Evolutionary conservation across 345 rosid species (phyloP).

Genomic region (Euclidium syriacum): DNA sequence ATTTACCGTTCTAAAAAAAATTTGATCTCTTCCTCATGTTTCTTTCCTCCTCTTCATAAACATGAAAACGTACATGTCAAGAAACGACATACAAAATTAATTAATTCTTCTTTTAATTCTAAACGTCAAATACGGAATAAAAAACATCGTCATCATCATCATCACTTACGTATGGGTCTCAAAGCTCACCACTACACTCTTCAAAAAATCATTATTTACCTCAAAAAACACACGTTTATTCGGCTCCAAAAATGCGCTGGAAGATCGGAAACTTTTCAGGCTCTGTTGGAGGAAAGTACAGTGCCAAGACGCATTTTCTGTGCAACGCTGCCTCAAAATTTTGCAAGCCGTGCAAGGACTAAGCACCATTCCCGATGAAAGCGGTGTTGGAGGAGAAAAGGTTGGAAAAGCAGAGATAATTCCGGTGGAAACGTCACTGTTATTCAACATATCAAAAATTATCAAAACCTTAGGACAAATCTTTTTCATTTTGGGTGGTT

Average conservation of each 20-base stretch:
- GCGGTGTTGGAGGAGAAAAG: conserved; percentile 28
- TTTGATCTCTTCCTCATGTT: no score
- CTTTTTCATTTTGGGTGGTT: neutral
- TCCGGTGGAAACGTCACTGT: conserved; percentile 3
- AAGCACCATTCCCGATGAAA: conserved; percentile 32
- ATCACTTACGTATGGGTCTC: no score
- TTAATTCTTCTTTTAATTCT: no score
- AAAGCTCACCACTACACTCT: no score
- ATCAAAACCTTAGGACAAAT: neutral
- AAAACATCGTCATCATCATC: no score
- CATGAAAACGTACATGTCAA: no score
- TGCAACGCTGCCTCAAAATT: conserved; percentile 69
- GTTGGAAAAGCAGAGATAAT: conserved; percentile 28
- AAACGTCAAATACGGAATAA: no score
- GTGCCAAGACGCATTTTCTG: conserved; percentile 77
- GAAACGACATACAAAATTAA: no score
- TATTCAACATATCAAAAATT: conserved; percentile 18
- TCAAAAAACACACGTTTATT: no score
- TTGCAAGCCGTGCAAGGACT: conserved; percentile 94
- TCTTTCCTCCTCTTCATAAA: no score
- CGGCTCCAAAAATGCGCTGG: conserved; percentile 90
- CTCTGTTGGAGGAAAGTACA: conserved; percentile 84
- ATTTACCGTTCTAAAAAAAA: no score
- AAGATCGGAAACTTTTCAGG: conserved; percentile 75
- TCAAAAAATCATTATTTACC: no score